Base-by-base conservation (phyloP, 1,284 basidiomycete species). In the Cronartium quercuum region DNA sequence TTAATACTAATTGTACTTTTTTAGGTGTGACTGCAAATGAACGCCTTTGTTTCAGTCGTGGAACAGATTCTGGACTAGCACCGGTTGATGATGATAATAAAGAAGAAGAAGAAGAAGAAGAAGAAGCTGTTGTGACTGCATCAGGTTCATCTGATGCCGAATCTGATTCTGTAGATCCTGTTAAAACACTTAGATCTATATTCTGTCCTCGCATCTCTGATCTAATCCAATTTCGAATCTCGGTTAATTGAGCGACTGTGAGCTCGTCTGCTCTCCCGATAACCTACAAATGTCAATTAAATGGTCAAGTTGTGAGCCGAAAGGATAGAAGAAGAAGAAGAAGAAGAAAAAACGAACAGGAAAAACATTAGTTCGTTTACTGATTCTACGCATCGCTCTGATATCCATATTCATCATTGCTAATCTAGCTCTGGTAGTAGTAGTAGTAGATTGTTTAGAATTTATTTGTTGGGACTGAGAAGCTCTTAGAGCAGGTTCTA, bases 211-310 rank as follows among this genome's bases (percentile, higher is more conserved):
- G 64, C 41, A 73, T 65, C 37, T 73, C 69, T 12, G 18, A 37
- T 29, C 37, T 44, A 21, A 73, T 24, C 15, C 40, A 38, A 10
- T 21, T 21, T 41, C 63, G 64, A n/a, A 73, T 34, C 24, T 65
- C 41, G 12, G 21, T 58, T 10, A 73, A 61, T 37, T 55, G 34
- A n/a, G 60, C 61, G 29, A 57, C 42, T 34, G 69, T 73, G 9
- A 73, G 42, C 65, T 73, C 69, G 42, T 73, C 69, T 3, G 69
- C 40, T 21, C 69, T 41, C 1, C 42, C 69, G 18, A 73, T 73
- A 7, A 73, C 62, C 69, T 73, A 21, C 24, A 13, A 4, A 3
- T 9, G 9, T 18, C 42, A 44, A 44, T 44, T 18, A 44, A 44
- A 44, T 9, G 42, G 18, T 44, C 42, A 44, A 18, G 42, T 9